A percentile compares a stretch with the other conserved stretches of the same genome.
phyloP scores from a whole-genome alignment of 257 asterid species.

The Salvia hispanica region DNA sequence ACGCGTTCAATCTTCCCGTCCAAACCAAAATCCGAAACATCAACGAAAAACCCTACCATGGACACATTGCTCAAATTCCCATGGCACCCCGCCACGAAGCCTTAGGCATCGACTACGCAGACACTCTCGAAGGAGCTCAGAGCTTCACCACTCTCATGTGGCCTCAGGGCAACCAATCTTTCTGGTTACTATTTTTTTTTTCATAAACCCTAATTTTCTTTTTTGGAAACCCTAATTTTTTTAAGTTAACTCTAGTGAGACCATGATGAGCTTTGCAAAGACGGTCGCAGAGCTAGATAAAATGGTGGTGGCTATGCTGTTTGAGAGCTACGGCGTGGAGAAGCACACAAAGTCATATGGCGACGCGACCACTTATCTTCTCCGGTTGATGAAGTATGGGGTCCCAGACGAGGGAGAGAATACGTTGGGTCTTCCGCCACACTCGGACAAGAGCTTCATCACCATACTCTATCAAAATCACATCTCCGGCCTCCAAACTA shows the following conservation, averaged over 20 bases:
- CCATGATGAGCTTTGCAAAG: constrained; percentile 51
- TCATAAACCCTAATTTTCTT: too few species aligned
- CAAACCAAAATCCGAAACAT: constrained; percentile 50
- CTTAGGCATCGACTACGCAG: constrained; percentile 69
- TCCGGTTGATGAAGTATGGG: constrained; percentile 55
- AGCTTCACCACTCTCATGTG: constrained; percentile 72
- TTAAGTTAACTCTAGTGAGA: constrained; percentile 47
- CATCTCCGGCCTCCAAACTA: constrained; percentile 58
- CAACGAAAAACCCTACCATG: constrained; percentile 74
- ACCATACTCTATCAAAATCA: constrained; percentile 64
- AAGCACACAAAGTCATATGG: constrained; percentile 36
- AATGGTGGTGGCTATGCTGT: constrained; percentile 55
- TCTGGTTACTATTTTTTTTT: constrained; percentile 29
- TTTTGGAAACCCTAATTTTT: too few species aligned
- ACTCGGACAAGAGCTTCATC: constrained; percentile 72
- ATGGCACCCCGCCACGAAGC: constrained; percentile 76
- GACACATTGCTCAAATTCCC: constrained; percentile 72
- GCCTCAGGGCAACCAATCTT: constrained; percentile 60
- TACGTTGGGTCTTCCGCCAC: constrained; percentile 58
- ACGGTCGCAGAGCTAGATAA: constrained; percentile 58
- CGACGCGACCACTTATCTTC: constrained; percentile 58
- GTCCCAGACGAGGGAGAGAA: constrained; percentile 46
- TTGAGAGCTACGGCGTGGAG: constrained; percentile 56
- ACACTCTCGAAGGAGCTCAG: constrained; percentile 55
- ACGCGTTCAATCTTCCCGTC: too few species aligned